A percentile compares a stretch with the other conserved stretches of the same genome.
Conservation (phyloP, 768 basidiomycete species). For the Phaeotremella fagi region DNA sequence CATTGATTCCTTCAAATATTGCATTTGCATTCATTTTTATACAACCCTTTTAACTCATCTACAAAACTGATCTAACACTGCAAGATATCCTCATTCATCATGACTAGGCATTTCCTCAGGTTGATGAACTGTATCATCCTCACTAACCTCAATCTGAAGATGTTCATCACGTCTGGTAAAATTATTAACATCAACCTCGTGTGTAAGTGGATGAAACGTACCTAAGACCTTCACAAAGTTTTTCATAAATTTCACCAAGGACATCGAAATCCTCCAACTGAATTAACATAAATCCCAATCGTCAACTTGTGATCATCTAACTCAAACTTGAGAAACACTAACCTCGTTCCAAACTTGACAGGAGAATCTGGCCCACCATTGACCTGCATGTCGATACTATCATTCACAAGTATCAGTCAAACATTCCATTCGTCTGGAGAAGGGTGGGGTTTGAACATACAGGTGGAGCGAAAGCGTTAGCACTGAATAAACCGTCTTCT, state of each 20-base stretch:
- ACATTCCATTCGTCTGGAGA: neutral
- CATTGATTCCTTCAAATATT: no score
- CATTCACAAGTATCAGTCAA: neutral
- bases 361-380: conserved; percentile 41
- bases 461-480: conserved; percentile 26
- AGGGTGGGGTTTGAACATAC: conserved; percentile 15
- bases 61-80: neutral
- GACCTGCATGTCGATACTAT: conserved; percentile 32
- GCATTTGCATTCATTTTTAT: no score
- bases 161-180: conserved; percentile 2
- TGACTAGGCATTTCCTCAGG: conserved; percentile 11
- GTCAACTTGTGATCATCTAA: neutral
- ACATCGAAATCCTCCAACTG: conserved; percentile 19
- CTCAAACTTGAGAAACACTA: conserved; percentile 4
- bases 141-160: neutral
- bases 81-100: conserved; percentile 8
- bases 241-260: conserved; percentile 6
- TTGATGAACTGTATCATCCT: conserved; percentile 1
- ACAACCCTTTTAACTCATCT: neutral
- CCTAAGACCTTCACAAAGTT: conserved; percentile 9
- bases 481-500: conserved; percentile 31
- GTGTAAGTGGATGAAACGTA: neutral
- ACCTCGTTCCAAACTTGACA: conserved; percentile 44
- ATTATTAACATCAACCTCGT: neutral
- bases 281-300: no score